phyloP scores from a whole-genome alignment of 2,329 filamentous ascomycete genomes.

The Basipetospora sp. region DNA sequence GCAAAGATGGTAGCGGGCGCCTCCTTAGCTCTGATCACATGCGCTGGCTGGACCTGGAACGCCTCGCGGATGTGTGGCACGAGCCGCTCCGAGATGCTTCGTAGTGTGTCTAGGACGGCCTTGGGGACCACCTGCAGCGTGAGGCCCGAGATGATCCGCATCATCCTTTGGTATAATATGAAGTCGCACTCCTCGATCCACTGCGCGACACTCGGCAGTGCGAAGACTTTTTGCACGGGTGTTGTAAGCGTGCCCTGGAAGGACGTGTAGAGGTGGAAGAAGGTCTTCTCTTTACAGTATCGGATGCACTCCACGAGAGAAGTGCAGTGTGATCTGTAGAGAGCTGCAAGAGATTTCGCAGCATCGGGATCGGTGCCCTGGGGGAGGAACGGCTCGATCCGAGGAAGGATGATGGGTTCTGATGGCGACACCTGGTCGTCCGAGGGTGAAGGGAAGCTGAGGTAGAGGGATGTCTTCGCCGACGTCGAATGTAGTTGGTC shows the following conservation, averaged over 20 bases:
- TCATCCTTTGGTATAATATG: slow-evolving; percentile 92
- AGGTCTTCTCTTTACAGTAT: slow-evolving; percentile 91
- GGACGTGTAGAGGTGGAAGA: slow-evolving; percentile 85
- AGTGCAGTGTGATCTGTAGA: slow-evolving; percentile 90
- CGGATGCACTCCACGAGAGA: slow-evolving; percentile 90
- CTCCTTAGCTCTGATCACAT: slow-evolving; percentile 76
- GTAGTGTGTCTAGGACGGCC: slow-evolving; percentile 70
- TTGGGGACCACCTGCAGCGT: slow-evolving; percentile 85
- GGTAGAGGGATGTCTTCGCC: slow-evolving; percentile 41
- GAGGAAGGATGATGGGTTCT: slow-evolving; percentile 65
- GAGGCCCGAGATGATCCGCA: slow-evolving; percentile 75
- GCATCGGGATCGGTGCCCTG: slow-evolving; percentile 71
- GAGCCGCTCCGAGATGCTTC: slow-evolving; percentile 70
- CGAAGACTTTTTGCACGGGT: slow-evolving; percentile 84
- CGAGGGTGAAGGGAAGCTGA: slow-evolving; percentile 45
- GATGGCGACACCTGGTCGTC: slow-evolving; percentile 39
- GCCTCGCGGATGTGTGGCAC: slow-evolving; percentile 70
- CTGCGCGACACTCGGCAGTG: slow-evolving; percentile 61
- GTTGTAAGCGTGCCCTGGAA: slow-evolving; percentile 95
- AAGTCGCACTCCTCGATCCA: slow-evolving; percentile 97
- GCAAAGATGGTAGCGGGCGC: slow-evolving; percentile 81
- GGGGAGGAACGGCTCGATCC: slow-evolving; percentile 69
- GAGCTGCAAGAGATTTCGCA: slow-evolving; percentile 67
- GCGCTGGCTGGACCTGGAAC: slow-evolving; percentile 69
- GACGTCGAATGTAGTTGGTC: slow-evolving; percentile 43